These are phyloP conservation scores for Ilyonectria destructans DNA, from an alignment of 2,329 filamentous ascomycete species.

Conservation along the genomic window DNA sequence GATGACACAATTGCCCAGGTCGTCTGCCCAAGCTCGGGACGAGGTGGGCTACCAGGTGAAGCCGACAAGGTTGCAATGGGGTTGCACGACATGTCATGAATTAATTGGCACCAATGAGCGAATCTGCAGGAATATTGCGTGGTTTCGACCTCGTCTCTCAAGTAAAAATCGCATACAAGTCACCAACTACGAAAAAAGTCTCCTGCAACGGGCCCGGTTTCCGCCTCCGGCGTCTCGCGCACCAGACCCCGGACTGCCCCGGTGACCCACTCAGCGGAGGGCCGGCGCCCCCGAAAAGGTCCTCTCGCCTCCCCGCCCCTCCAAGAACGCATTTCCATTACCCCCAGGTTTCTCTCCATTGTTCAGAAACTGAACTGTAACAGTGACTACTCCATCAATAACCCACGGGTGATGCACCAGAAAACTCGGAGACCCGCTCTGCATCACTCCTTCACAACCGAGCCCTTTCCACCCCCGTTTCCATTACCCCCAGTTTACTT, in stretches of 20 bases:
- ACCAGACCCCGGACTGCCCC: slow-evolving; percentile 42
- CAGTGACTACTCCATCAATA: slow-evolving; percentile 9
- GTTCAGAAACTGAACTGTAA: slow-evolving; percentile 26
- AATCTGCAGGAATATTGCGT: slow-evolving; percentile 34
- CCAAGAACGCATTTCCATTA: slow-evolving; percentile 53
- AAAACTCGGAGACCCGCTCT: slow-evolving; percentile 32
- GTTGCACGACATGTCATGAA: slow-evolving; percentile 40
- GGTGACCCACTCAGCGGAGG: slow-evolving; percentile 47
- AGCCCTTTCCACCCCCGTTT: slow-evolving; percentile 43
- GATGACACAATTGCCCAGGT: slow-evolving; percentile 46
- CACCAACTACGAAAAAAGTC: background rate
- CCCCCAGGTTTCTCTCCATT: slow-evolving; percentile 51
- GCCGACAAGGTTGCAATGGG: slow-evolving; percentile 33
- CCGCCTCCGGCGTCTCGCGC: slow-evolving; percentile 32
- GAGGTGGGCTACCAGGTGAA: slow-evolving; percentile 36
- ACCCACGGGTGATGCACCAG: slow-evolving; percentile 28
- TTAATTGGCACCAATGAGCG: slow-evolving; percentile 19
- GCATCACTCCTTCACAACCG: slow-evolving; percentile 39
- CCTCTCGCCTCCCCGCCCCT: slow-evolving; percentile 25
- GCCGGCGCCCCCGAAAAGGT: slow-evolving; percentile 44
- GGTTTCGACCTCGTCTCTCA: slow-evolving; percentile 4
- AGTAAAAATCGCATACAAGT: background rate
- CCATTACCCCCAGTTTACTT: slow-evolving; percentile 59
- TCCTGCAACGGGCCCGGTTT: slow-evolving; percentile 23
- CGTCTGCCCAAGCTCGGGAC: slow-evolving; percentile 36